Evolutionary conservation across 2,329 filamentous ascomycete species (phyloP).

Genomic region (Talaromyces rugulosus): DNA sequence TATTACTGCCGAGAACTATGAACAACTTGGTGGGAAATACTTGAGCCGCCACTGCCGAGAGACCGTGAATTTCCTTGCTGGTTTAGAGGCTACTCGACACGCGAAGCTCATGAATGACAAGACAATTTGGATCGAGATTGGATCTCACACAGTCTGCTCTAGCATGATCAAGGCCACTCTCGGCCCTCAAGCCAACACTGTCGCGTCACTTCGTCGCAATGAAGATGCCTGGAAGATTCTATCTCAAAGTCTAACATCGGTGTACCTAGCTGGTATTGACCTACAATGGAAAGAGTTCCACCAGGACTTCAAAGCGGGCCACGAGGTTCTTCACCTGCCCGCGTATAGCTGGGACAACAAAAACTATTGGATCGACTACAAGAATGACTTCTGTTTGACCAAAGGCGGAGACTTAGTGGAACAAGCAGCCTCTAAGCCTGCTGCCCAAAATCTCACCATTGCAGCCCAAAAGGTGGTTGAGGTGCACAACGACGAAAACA

Average conservation of each 20-base stretch:
- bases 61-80: slow-evolving; percentile 44
- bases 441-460: slow-evolving; percentile 5
- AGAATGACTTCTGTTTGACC: slow-evolving; percentile 66
- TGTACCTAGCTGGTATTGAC: slow-evolving; percentile 11
- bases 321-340: slow-evolving; percentile 21
- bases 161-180: slow-evolving; percentile 41
- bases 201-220: slow-evolving; percentile 39
- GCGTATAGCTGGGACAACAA: slow-evolving; percentile 25
- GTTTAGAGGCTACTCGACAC: slow-evolving; percentile 26
- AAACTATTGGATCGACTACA: slow-evolving; percentile 44
- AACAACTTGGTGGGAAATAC: slow-evolving; percentile 36
- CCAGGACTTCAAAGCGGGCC: slow-evolving; percentile 45
- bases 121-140: slow-evolving; percentile 43
- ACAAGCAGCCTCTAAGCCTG: neutral
- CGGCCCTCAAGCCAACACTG: slow-evolving; percentile 21
- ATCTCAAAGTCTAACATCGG: slow-evolving; percentile 8
- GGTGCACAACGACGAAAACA: neutral
- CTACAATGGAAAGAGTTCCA: slow-evolving; percentile 69
- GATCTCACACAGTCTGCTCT: slow-evolving; percentile 45
- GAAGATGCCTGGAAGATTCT: slow-evolving; percentile 35
- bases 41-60: slow-evolving; percentile 40
- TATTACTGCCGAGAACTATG: slow-evolving; percentile 28
- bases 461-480: slow-evolving; percentile 15
- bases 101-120: slow-evolving; percentile 21
- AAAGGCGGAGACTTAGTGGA: slow-evolving; percentile 54